Percentiles rank a stretch among this genome's conserved stretches.
These are phyloP conservation scores for Aspergillus spinulosporus DNA, from an alignment of 2,329 filamentous ascomycete genomes.

Conservation along the genomic window DNA sequence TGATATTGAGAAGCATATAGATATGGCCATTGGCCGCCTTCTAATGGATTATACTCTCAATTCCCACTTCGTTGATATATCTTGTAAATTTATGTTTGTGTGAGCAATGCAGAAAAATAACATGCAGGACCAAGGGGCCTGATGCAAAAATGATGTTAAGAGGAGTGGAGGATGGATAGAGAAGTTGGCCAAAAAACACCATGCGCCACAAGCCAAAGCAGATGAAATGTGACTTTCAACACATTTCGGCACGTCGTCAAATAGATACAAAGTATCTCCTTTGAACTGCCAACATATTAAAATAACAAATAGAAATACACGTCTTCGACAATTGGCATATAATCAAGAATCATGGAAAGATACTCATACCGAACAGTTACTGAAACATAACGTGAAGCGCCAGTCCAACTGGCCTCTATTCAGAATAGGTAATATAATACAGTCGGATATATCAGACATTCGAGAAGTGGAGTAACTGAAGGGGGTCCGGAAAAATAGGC, in stretches of 20 bases:
- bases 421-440: constrained; percentile 41
- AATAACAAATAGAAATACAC: constrained; percentile 18
- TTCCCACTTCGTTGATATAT: background rate
- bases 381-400: constrained; percentile 34
- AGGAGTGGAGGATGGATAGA: constrained; percentile 30
- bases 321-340: constrained; percentile 9
- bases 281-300: constrained; percentile 2
- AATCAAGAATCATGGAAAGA: constrained; percentile 21
- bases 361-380: constrained; percentile 21
- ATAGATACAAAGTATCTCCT: background rate
- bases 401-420: constrained; percentile 40
- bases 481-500: constrained; percentile 1
- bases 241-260: background rate
- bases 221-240: background rate
- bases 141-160: constrained; percentile 26
- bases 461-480: constrained; percentile 23
- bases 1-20: constrained; percentile 14
- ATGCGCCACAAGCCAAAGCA: constrained; percentile 21
- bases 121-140: constrained; percentile 21
- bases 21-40: background rate
- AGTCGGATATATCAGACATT: constrained; percentile 35
- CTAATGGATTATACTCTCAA: background rate
- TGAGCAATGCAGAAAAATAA: background rate
- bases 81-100: background rate
- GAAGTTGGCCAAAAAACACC: constrained; percentile 18